A percentile compares a stretch with the other conserved stretches of the same genome.
Conservation (phyloP, 2,329 filamentous ascomycete genomes). For the Zelopaecilomyces penicillatus region DNA sequence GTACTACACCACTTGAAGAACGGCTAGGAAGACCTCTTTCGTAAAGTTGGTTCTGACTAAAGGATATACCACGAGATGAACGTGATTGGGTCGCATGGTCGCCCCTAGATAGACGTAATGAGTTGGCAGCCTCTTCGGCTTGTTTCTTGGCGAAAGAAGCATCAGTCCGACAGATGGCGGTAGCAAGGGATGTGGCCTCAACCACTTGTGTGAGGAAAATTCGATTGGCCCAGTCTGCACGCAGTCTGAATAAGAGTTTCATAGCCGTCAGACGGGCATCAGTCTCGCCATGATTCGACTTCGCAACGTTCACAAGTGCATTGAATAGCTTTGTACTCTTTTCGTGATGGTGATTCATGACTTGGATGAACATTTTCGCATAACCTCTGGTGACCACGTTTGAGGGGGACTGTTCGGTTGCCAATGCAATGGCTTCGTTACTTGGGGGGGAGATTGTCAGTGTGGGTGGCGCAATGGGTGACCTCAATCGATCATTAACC, state of each 20-base stretch:
- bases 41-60: constrained; percentile 36
- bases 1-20: constrained; percentile 29
- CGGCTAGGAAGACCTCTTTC: constrained; percentile 36
- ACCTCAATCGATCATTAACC: constrained; percentile 37
- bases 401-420: constrained; percentile 44
- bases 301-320: constrained; percentile 55
- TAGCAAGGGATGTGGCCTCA: constrained; percentile 66
- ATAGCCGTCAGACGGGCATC: constrained; percentile 67
- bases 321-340: constrained; percentile 59
- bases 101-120: constrained; percentile 33
- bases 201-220: constrained; percentile 63
- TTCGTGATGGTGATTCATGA: constrained; percentile 55
- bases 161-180: constrained; percentile 59
- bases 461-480: constrained; percentile 28
- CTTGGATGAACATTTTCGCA: constrained; percentile 67
- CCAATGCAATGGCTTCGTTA: constrained; percentile 13
- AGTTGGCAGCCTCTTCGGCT: constrained; percentile 42
- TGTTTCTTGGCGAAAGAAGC: constrained; percentile 42
- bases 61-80: constrained; percentile 43
- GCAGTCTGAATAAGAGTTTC: constrained; percentile 72
- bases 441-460: constrained; percentile 14
- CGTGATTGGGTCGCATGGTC: constrained; percentile 33
- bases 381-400: constrained; percentile 66
- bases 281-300: constrained; percentile 49
- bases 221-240: constrained; percentile 72